Conservation (phyloP, 179 eudicot genomes). For the Patellifolia procumbens region DNA sequence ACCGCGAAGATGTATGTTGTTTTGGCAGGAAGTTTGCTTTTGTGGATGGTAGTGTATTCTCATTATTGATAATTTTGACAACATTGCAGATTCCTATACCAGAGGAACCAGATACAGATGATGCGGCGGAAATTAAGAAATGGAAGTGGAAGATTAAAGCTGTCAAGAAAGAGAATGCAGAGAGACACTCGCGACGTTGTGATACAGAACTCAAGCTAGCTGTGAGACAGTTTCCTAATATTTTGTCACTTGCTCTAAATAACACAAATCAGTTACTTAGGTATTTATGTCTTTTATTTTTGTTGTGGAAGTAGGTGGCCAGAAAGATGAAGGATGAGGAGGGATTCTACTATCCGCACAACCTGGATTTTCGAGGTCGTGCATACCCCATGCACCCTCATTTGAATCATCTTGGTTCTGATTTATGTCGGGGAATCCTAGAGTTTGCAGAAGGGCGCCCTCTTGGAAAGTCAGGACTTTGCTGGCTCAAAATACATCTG, state of each 20-base stretch:
- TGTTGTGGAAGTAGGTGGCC: slow-evolving; percentile 63
- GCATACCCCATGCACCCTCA: slow-evolving; percentile 99
- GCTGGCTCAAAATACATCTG: slow-evolving; percentile 93
- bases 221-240: slow-evolving; percentile 30
- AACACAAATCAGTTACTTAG: not conserved
- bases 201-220: slow-evolving; percentile 91
- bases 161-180: slow-evolving; percentile 76
- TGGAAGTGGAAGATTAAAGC: slow-evolving; percentile 82
- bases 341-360: slow-evolving; percentile 97
- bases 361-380: slow-evolving; percentile 95
- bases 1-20: slow-evolving; percentile 74
- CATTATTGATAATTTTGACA: not conserved
- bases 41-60: slow-evolving; percentile 1
- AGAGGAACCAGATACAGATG: slow-evolving; percentile 86
- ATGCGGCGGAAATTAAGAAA: slow-evolving; percentile 54
- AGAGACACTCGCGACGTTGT: slow-evolving; percentile 91
- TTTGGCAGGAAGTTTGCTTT: not conserved
- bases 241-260: not conserved
- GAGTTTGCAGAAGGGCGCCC: slow-evolving; percentile 94
- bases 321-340: slow-evolving; percentile 87
- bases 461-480: slow-evolving; percentile 75
- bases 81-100: slow-evolving; percentile 66
- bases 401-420: slow-evolving; percentile 95
- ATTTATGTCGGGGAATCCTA: slow-evolving; percentile 86
- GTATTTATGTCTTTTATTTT: slow-evolving; percentile 16